Percentiles rank a stretch among this genome's conserved stretches.
Conservation (phyloP, 192 early-diverging fungal genomes). For the Backusella macrospora region DNA sequence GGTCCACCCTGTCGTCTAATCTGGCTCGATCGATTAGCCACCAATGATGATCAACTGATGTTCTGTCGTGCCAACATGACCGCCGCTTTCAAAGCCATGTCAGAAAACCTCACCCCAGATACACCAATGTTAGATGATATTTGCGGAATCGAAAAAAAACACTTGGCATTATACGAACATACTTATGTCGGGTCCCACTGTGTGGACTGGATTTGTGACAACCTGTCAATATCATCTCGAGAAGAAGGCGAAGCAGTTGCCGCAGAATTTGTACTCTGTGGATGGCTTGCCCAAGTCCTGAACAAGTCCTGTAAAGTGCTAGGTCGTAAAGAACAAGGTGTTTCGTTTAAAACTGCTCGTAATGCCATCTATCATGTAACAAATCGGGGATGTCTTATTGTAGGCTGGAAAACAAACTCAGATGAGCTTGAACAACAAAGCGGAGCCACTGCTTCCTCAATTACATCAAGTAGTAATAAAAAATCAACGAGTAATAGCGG, state of each 20-base stretch:
- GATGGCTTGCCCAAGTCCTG: conserved; percentile 41
- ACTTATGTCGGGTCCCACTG: conserved; percentile 3
- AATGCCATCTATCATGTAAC: conserved; percentile 20
- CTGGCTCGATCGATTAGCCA: conserved; percentile 26
- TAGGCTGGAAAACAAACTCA: conserved; percentile 12
- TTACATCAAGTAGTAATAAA: background rate
- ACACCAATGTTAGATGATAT: conserved; percentile 15
- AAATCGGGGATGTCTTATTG: background rate
- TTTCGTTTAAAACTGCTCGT: background rate
- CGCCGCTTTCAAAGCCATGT: conserved; percentile 46
- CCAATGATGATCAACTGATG: conserved; percentile 45
- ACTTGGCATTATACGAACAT: background rate
- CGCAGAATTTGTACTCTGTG: conserved; percentile 47
- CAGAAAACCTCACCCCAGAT: conserved; percentile 40
- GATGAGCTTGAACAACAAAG: background rate
- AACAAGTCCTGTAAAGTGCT: conserved; percentile 18
- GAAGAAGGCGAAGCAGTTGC: conserved; percentile 50
- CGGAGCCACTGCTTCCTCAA: background rate
- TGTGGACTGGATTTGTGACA: conserved; percentile 50
- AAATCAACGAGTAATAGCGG: background rate
- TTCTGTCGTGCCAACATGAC: conserved; percentile 41
- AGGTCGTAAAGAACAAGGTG: background rate
- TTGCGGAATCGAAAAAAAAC: background rate
- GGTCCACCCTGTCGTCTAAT: conserved; percentile 4
- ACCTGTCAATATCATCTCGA: conserved; percentile 46